Evolutionary conservation across 805 yeast species (phyloP).

Genomic region (Cyberlindnera veronae): DNA sequence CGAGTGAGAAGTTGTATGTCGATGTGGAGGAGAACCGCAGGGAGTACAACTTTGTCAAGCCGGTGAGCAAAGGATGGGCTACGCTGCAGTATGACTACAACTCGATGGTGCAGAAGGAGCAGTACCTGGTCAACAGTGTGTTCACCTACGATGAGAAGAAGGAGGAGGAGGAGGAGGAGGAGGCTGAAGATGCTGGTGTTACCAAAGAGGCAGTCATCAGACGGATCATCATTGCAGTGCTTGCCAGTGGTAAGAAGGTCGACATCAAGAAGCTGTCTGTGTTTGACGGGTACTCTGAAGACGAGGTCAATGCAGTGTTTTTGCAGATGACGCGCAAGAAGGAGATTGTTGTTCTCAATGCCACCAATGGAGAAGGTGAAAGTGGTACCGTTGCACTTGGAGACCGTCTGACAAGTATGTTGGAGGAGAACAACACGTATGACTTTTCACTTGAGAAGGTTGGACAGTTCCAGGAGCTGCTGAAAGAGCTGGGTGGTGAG

Average conservation of each 20-base stretch:
- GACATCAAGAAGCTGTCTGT: constrained; percentile 29
- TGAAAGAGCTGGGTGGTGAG: constrained; percentile 39
- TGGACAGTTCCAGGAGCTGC: constrained; percentile 39
- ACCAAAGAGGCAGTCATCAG: constrained; percentile 24
- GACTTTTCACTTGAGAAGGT: constrained; percentile 42
- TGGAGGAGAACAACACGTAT: constrained; percentile 30
- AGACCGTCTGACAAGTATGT: constrained; percentile 20
- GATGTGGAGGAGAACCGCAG: constrained; percentile 45
- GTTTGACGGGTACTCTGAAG: constrained; percentile 42
- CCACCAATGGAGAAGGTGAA: too few relatives aligned
- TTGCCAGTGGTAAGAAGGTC: constrained; percentile 26
- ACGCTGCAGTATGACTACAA: constrained; percentile 45
- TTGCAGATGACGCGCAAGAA: constrained; percentile 45
- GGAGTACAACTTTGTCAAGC: constrained; percentile 40
- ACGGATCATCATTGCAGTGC: constrained; percentile 33
- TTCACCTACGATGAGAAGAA: constrained; percentile 34
- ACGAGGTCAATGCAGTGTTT: constrained; percentile 44
- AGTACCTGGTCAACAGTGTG: constrained; percentile 41
- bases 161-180: constrained; percentile 2
- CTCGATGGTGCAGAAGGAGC: constrained; percentile 73
- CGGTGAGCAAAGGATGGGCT: constrained; percentile 25
- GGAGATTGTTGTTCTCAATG: constrained; percentile 47
- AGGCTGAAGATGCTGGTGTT: background rate
- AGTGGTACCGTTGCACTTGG: constrained; percentile 38
- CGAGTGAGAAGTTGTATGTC: constrained; percentile 28